Conservation (phyloP, 179 eudicot genomes). For the Silene vulgaris region DNA sequence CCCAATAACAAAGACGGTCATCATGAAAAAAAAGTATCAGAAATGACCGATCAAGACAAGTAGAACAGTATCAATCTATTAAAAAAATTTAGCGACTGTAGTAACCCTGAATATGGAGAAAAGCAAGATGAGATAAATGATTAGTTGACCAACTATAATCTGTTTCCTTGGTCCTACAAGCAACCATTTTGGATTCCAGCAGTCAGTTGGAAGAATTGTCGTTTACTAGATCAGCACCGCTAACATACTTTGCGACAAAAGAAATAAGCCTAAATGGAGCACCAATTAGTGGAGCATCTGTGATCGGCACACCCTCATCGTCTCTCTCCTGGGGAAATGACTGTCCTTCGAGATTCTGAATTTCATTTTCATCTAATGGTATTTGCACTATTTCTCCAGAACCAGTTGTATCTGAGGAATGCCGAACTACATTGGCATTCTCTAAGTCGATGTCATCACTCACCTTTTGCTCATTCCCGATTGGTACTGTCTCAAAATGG, state of each 20-base stretch:
- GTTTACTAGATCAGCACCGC: conserved; percentile 80
- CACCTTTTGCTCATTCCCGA: conserved; percentile 23
- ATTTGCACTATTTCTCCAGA: conserved; percentile 73
- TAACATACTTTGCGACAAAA: conserved; percentile 71
- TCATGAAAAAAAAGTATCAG: neutral
- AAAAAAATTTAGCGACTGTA: neutral
- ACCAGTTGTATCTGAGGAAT: conserved; percentile 36
- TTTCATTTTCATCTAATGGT: conserved; percentile 55
- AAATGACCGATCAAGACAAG: neutral
- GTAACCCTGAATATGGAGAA: neutral
- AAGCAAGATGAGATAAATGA: neutral
- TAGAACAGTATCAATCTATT: neutral
- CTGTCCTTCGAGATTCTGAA: conserved; percentile 29
- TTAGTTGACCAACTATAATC: neutral
- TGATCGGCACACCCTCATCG: conserved; percentile 39
- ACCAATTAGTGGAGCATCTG: conserved; percentile 82
- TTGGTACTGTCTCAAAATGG: conserved; percentile 28
- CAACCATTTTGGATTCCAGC: conserved; percentile 12
- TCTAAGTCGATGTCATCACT: conserved; percentile 25
- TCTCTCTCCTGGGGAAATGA: conserved; percentile 15
- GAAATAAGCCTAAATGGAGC: conserved; percentile 94
- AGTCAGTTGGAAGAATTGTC: conserved; percentile 24
- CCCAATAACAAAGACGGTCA: neutral
- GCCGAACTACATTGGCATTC: conserved; percentile 21
- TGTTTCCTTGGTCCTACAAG: conserved; percentile 14